Percentiles rank a stretch among this genome's conserved stretches.
Evolutionary conservation across 2,329 filamentous ascomycete genomes (phyloP).

Genomic region (Fusarium solani-melongenae): DNA sequence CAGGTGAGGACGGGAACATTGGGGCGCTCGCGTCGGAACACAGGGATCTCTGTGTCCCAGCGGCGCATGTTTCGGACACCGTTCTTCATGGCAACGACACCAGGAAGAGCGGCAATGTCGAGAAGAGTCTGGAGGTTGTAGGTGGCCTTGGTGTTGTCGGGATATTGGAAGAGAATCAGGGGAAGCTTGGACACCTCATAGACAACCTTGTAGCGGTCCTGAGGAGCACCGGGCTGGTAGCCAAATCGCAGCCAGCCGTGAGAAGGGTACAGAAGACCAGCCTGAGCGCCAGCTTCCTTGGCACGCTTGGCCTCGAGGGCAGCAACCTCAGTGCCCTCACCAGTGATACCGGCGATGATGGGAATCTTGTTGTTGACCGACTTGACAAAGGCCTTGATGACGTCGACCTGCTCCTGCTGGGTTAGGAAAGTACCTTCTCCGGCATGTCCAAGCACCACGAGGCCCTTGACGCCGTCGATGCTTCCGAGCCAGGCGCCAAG

Average conservation of each 20-base stretch:
- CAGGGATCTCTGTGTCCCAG: constrained; percentile 66
- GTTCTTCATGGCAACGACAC: constrained; percentile 67
- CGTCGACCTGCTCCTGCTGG: constrained; percentile 58
- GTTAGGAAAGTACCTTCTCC: constrained; percentile 66
- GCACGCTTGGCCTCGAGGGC: constrained; percentile 63
- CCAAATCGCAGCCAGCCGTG: constrained; percentile 67
- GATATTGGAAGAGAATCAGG: constrained; percentile 65
- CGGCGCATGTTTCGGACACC: constrained; percentile 67
- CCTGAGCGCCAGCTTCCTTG: constrained; percentile 60
- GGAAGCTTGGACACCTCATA: constrained; percentile 62
- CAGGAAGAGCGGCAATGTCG: constrained; percentile 62
- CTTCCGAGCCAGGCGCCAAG: constrained; percentile 64
- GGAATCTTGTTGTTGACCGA: constrained; percentile 62
- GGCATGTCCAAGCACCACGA: constrained; percentile 65
- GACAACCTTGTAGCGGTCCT: constrained; percentile 62
- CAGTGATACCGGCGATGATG: constrained; percentile 64
- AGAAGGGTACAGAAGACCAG: constrained; percentile 63
- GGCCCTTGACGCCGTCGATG: constrained; percentile 62
- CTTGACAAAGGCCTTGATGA: constrained; percentile 64
- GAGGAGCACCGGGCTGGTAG: constrained; percentile 63
- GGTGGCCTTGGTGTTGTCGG: constrained; percentile 63
- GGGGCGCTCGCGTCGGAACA: constrained; percentile 60
- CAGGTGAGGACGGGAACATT: constrained; percentile 62
- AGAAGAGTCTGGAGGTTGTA: constrained; percentile 64
- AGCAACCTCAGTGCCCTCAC: constrained; percentile 63